Evolutionary conservation across 176 grass and related monocot genomes (phyloP), one percentile per base, ranked within the genome.

Genomic region (maize (Zea mays)): DNA sequence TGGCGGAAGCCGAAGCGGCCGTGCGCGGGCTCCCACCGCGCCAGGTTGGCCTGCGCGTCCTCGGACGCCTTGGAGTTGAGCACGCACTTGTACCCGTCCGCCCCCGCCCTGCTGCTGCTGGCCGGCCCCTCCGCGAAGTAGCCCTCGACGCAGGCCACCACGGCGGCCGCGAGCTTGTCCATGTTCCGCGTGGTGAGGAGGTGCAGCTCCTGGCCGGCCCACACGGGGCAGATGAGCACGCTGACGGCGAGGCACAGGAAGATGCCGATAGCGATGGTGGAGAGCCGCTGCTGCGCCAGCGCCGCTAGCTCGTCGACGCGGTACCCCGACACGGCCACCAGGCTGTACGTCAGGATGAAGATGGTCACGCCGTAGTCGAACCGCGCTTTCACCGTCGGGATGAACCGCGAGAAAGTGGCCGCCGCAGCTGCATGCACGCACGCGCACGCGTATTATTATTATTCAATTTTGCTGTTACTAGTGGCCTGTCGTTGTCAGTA

Each of bases 341-440:
- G 69, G 84, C 94, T 91, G 84, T 84, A 97, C 5, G 91, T 97
- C 42, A 97, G 88, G 86, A 97, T 97, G 76, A 97, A 97, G 78
- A 93, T 93, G 59, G 91, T 97, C 13, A 97, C 78, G 15, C 94
- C 94, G 48, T 97, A 97, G 81, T 97, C 94, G 73, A 93, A 97
- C 56, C 90, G 79, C n/a, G 82, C 74, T 72, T 93, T 97, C 64
- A 97, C 81, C 34, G 76, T 90, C 8, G 94, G 91, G 19, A 97
- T 80, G 79, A 97, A 97, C 56, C 94, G 83, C 63, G 91, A 93
- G 79, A 97, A 97, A 27, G 91, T 93, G 39, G 94, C 94, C 0
- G 81, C 84, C 7, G 94, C 86, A 15, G 88, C 94, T 97, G 91
- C 71, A 50, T 37, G 27, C 27, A 27, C 27, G 27, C 27, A 27